Conservation (phyloP, 345 rosid genomes). For the Brassica napus region DNA sequence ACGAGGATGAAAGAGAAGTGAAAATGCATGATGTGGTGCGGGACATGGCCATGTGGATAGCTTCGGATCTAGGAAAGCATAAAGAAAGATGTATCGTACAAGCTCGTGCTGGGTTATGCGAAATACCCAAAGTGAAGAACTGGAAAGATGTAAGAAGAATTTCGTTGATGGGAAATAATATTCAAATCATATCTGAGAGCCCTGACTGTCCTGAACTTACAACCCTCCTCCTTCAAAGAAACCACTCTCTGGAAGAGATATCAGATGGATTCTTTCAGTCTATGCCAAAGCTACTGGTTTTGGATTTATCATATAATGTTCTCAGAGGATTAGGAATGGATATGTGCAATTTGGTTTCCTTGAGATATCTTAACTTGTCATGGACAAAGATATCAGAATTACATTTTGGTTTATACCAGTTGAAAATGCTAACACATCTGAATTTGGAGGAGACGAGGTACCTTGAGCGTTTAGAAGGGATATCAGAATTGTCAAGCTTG, state of each 20-base stretch:
- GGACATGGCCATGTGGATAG: background rate
- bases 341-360: background rate
- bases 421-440: background rate
- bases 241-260: background rate
- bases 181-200: background rate
- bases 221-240: background rate
- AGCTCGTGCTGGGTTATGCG: background rate
- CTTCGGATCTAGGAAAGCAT: background rate
- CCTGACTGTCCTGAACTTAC: background rate
- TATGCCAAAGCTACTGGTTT: constrained; percentile 35
- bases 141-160: background rate
- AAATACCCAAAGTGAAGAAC: background rate
- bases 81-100: background rate
- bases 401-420: background rate
- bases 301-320: constrained; percentile 33
- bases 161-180: background rate
- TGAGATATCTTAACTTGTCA: too few species aligned
- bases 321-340: background rate
- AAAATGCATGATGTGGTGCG: background rate
- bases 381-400: background rate
- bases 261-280: constrained; percentile 20
- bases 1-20: background rate
- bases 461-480: background rate
- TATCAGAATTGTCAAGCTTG: background rate
- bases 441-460: background rate